phyloP scores from a whole-genome alignment of 176 grass and related monocot genomes.

The Oryza rufipogon region DNA sequence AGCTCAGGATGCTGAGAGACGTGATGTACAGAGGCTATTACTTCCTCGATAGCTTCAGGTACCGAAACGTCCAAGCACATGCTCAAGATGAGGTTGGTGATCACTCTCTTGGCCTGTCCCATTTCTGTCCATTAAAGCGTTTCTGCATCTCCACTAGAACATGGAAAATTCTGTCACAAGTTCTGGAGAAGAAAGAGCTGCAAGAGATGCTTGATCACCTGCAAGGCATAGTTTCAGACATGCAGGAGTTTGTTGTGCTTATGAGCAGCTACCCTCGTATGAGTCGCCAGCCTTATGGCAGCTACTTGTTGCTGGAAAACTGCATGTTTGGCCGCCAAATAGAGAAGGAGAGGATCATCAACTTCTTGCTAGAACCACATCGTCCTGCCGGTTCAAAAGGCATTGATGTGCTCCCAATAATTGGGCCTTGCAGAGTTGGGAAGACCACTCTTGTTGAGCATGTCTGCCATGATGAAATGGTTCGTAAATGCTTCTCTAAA shows the following conservation, averaged over 20 bases:
- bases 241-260: background rate
- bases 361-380: background rate
- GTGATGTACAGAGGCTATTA: background rate
- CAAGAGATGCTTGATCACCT: background rate
- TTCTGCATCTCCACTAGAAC: background rate
- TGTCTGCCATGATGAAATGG: conserved; percentile 4
- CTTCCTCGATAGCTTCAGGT: background rate
- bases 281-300: background rate
- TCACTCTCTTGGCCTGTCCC: background rate
- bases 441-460: conserved; percentile 35
- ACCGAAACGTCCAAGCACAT: background rate
- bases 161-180: background rate
- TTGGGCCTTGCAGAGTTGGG: background rate
- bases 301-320: background rate
- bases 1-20: background rate
- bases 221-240: background rate
- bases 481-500: conserved; percentile 1
- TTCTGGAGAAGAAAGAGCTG: background rate
- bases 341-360: background rate
- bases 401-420: background rate
- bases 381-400: background rate
- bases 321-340: background rate
- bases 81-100: background rate
- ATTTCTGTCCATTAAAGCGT: background rate
- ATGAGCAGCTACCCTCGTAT: background rate